phyloP scores from a whole-genome alignment of 257 asterid genomes.

The Linderniella brevidens region DNA sequence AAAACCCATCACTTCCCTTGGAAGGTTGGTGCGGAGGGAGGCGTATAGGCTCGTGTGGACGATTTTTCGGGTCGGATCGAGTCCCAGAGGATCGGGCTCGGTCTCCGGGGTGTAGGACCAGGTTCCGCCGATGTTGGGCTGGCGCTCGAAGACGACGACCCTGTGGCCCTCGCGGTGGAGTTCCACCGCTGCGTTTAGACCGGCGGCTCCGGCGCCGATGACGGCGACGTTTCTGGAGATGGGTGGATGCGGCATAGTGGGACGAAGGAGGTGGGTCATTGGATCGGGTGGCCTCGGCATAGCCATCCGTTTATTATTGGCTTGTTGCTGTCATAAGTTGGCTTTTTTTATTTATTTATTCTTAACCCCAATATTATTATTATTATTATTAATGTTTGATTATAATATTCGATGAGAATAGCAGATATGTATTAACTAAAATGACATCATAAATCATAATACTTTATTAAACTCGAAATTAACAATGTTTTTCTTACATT shows the following conservation, averaged over 20 bases:
- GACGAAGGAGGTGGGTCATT: conserved; percentile 5
- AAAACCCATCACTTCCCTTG: conserved; percentile 80
- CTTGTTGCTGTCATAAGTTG: no score
- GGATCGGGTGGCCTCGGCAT: no score
- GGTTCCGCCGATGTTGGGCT: conserved; percentile 57
- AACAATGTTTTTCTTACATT: no score
- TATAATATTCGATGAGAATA: no score
- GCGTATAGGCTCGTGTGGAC: conserved; percentile 72
- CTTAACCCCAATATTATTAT: no score
- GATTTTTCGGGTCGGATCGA: conserved; percentile 33
- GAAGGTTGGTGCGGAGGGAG: conserved; percentile 80
- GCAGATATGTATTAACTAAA: no score
- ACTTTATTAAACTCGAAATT: no score
- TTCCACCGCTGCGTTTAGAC: conserved; percentile 69
- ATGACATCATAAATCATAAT: no score
- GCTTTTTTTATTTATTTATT: no score
- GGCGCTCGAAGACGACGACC: conserved; percentile 68
- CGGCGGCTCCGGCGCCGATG: conserved; percentile 93
- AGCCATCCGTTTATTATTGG: no score
- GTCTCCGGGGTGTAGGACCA: conserved; percentile 61
- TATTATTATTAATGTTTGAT: no score
- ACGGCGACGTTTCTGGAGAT: conserved; percentile 39
- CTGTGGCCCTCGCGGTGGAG: conserved; percentile 69
- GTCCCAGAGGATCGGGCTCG: conserved; percentile 54
- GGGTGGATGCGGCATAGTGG: conserved; percentile 15